Base-by-base conservation (phyloP, 2,329 filamentous ascomycete genomes). In the Colletotrichum ledebouriae region DNA sequence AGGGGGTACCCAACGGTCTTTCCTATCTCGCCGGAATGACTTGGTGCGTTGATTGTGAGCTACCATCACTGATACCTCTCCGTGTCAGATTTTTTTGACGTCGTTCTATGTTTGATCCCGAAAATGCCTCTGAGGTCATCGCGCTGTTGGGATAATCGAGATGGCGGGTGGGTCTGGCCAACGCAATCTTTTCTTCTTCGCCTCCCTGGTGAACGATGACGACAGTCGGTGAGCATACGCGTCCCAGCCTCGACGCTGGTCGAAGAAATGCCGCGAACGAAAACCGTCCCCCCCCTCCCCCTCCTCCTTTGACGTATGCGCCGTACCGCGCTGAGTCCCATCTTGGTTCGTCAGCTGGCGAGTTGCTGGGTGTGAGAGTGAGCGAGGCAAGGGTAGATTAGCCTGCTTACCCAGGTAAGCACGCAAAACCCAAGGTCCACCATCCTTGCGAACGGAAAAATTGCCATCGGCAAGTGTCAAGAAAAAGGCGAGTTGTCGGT, bases 291-390 rank as follows among this genome's bases (percentile, higher is more conserved):
- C 6, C 25, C 13, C 20, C 12, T 12, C 25, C 15, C 25, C 9
- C 6, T 46, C 22, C 20, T 17, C 17, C 17, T 15, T 37, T 33
- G 25, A 50, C 42, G 37, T 42, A 17, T 29, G 15, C 10, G n/a
- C 34, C n/a, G 55, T 41, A 17, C 34, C 42, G 25, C 63, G 52
- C 59, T 52, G 64, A 44, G 44, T 53, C 39, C 59, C 64, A 63
- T 41, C 37, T 58, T 67, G 59, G 63, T 17, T 0, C 49, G n/a
- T 10, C 56, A 42, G 17, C 17, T 17, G 17, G 17, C 17, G 17
- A 17, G 17, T 17, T 17, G 17, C 17, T 17, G 17, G 17, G 17
- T 17, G 17, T 17, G 6, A 29, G 29, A 29, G 29, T 7, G 29
- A 29, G 29, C 6, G 29, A 29, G 29, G 29, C 2, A 1, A 29